A percentile compares a stretch with the other conserved stretches of the same genome.
Evolutionary conservation across 306 rosid genomes (phyloP).

Genomic region (Glycine latifolia): DNA sequence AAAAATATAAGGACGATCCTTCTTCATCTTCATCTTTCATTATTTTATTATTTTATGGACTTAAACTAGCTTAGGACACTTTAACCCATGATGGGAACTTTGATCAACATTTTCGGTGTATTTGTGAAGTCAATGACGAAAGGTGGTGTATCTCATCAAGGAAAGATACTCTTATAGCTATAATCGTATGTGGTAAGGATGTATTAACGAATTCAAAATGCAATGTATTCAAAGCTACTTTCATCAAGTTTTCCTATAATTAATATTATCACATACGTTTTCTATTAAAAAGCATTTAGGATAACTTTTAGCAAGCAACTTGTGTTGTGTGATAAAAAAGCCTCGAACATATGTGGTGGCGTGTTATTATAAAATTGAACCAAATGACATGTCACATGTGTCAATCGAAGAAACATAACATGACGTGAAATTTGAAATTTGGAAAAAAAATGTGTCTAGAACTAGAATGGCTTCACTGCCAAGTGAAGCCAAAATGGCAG

Average conservation of each 20-base stretch:
- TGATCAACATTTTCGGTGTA: neutral
- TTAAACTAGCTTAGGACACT: neutral
- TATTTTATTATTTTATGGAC: neutral
- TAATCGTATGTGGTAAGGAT: neutral
- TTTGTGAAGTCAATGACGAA: neutral
- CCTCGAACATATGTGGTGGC: too few relatives aligned
- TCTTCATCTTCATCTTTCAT: neutral
- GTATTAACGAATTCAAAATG: neutral
- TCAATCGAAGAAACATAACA: neutral
- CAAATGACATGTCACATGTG: neutral
- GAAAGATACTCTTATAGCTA: neutral
- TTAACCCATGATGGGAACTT: constrained; percentile 16
- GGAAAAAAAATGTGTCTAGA: neutral
- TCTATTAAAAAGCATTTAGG: neutral
- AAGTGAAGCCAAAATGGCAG: constrained; percentile 42
- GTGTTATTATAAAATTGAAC: neutral
- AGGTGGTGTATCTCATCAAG: constrained; percentile 29
- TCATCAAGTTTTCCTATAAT: neutral
- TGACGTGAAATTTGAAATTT: constrained; percentile 42
- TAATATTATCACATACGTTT: neutral
- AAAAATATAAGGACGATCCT: neutral
- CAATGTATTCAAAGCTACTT: neutral
- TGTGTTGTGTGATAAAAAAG: neutral
- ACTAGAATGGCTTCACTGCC: constrained; percentile 34
- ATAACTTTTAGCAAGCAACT: neutral